Percentiles rank a stretch among this genome's conserved stretches.
These are phyloP conservation scores for Quercus gilva DNA, from an alignment of 306 rosid species.

Conservation along the genomic window DNA sequence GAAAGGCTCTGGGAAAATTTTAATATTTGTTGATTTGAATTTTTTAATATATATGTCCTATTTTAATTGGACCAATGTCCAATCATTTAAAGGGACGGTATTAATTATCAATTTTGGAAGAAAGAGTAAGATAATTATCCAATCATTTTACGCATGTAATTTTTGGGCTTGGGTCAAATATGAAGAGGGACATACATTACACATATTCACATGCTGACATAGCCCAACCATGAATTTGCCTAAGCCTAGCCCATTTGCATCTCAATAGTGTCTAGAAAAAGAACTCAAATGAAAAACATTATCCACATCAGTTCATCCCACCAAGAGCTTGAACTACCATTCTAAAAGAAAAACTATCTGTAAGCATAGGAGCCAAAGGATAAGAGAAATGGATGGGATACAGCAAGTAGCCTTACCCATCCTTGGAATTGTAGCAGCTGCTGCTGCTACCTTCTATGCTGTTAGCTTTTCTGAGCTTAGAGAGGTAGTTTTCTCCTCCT, in stretches of 20 bases:
- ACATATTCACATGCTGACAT: not conserved
- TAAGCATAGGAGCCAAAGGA: too few relatives aligned
- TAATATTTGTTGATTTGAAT: too few relatives aligned
- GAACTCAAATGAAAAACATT: not conserved
- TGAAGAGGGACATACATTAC: not conserved
- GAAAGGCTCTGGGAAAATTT: too few relatives aligned
- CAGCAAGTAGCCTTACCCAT: slow-evolving; percentile 58
- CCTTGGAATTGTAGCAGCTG: slow-evolving; percentile 66
- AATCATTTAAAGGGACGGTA: too few relatives aligned
- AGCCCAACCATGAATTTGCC: not conserved
- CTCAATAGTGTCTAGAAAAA: not conserved
- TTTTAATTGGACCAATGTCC: too few relatives aligned
- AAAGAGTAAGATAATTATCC: not conserved
- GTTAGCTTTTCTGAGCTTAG: slow-evolving; percentile 68
- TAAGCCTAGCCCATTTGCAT: not conserved
- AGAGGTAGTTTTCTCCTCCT: slow-evolving; percentile 40
- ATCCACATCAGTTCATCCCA: too few relatives aligned
- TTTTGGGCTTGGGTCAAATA: not conserved
- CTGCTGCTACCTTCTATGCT: slow-evolving; percentile 70
- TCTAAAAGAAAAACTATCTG: too few relatives aligned
- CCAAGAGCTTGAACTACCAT: too few relatives aligned
- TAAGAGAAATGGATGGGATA: slow-evolving; percentile 40
- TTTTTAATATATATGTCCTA: too few relatives aligned
- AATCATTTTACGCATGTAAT: not conserved
- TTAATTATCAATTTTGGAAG: too few relatives aligned